These are phyloP conservation scores for Cytospora mali DNA, from an alignment of 2,329 filamentous ascomycete genomes.

Conservation along the genomic window DNA sequence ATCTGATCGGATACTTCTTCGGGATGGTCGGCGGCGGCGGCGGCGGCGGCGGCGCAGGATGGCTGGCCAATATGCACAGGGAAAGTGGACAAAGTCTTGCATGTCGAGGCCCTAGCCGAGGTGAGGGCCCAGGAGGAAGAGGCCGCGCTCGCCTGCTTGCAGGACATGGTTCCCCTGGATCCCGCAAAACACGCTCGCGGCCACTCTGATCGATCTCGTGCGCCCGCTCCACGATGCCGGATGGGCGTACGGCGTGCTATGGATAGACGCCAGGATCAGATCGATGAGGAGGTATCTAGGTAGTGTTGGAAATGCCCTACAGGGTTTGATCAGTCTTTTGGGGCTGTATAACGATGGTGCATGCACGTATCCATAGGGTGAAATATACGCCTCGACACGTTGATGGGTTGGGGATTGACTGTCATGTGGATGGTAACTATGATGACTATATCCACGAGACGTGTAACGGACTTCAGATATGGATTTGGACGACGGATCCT, in stretches of 20 bases:
- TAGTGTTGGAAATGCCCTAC: rapidly evolving
- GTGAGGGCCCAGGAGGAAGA: neutral
- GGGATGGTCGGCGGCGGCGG: neutral
- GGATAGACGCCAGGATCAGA: constrained; percentile 5
- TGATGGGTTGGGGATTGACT: neutral
- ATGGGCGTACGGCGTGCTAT: neutral
- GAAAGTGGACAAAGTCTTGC: neutral
- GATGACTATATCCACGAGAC: neutral
- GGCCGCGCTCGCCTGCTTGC: neutral
- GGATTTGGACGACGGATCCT: neutral
- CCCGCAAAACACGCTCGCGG: neutral
- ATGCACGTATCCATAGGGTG: neutral
- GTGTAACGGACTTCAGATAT: neutral
- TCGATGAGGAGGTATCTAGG: neutral
- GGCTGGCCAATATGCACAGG: neutral
- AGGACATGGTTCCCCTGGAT: neutral
- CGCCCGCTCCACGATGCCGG: neutral
- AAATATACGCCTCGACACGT: neutral
- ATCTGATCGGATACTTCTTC: neutral
- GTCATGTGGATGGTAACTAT: neutral
- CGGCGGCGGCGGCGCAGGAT: no score
- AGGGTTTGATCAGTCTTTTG: neutral
- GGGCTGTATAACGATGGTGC: neutral
- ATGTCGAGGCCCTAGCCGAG: neutral
- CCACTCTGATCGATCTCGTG: neutral